A percentile compares a stretch with the other conserved stretches of the same genome.
These are phyloP conservation scores for Thelephora aurantiotincta DNA, from an alignment of 768 basidiomycete genomes.

Conservation along the genomic window DNA sequence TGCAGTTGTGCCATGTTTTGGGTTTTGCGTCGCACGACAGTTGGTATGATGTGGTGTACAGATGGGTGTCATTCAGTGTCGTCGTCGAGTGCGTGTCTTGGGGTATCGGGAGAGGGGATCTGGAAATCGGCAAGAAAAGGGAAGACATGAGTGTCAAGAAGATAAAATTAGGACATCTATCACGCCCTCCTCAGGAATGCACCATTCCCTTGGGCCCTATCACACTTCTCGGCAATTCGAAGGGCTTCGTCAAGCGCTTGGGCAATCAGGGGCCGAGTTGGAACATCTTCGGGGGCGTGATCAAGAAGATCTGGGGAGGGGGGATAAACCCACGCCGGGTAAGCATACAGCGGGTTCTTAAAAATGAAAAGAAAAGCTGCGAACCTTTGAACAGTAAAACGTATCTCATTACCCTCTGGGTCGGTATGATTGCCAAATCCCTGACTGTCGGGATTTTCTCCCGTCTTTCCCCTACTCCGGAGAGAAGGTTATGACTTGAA, in stretches of 20 bases:
- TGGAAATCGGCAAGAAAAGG: too few relatives aligned
- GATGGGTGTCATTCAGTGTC: too few relatives aligned
- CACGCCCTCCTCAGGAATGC: conserved; percentile 21
- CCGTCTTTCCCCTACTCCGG: conserved; percentile 1
- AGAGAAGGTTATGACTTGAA: too few relatives aligned
- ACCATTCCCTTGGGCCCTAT: conserved; percentile 43
- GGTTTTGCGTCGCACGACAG: too few relatives aligned
- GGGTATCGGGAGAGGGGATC: too few relatives aligned
- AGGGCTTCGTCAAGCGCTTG: conserved; percentile 41
- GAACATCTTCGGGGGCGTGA: conserved; percentile 32
- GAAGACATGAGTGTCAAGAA: too few relatives aligned
- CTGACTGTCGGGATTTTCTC: conserved; percentile 23
- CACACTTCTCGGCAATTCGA: conserved; percentile 46
- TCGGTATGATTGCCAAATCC: conserved; percentile 50
- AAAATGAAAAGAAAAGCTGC: conserved; percentile 7
- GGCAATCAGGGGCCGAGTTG: conserved; percentile 38
- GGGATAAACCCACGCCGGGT: background rate
- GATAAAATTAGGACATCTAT: background rate
- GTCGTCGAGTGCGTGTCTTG: too few relatives aligned
- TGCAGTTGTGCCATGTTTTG: too few relatives aligned
- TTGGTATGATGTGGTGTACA: too few relatives aligned
- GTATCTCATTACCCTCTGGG: conserved; percentile 51
- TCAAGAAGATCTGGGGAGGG: conserved; percentile 30
- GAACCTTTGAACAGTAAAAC: conserved; percentile 45
- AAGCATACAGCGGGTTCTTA: background rate